These are phyloP conservation scores for Ganoderma lingzhi DNA, from an alignment of 1,284 basidiomycete species.

Conservation along the genomic window DNA sequence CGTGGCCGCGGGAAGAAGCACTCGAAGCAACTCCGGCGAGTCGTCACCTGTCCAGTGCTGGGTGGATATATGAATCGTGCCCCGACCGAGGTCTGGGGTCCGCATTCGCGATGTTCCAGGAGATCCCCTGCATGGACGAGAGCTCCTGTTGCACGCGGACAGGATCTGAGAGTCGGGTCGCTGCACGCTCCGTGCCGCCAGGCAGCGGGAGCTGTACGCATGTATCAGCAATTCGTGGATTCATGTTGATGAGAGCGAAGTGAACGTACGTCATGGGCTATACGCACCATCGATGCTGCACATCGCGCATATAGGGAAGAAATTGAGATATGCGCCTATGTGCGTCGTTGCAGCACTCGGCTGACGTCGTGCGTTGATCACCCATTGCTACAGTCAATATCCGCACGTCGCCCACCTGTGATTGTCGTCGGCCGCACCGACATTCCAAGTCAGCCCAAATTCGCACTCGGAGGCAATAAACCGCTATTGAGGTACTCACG, in stretches of 20 bases:
- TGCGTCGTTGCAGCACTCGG: not conserved
- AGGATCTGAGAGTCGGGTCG: not conserved
- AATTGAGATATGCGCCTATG: not conserved
- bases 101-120: not conserved
- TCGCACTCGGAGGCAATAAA: not conserved
- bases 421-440: conserved; percentile 5
- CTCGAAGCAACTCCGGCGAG: not conserved
- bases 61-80: not conserved
- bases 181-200: not conserved
- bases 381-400: not conserved
- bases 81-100: not conserved
- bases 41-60: not conserved
- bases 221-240: not conserved
- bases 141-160: not conserved
- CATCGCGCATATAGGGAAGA: not conserved
- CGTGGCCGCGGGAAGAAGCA: not conserved
- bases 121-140: conserved; percentile 2
- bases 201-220: not conserved
- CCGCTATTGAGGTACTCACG: conserved; percentile 1
- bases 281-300: conserved; percentile 1
- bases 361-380: not conserved
- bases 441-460: conserved; percentile 1
- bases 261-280: no score
- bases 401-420: conserved; percentile 6
- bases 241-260: not conserved